phyloP scores from a whole-genome alignment of 371 early-diverging fungal genomes.

The Thermomucor indicae-seudaticae region DNA sequence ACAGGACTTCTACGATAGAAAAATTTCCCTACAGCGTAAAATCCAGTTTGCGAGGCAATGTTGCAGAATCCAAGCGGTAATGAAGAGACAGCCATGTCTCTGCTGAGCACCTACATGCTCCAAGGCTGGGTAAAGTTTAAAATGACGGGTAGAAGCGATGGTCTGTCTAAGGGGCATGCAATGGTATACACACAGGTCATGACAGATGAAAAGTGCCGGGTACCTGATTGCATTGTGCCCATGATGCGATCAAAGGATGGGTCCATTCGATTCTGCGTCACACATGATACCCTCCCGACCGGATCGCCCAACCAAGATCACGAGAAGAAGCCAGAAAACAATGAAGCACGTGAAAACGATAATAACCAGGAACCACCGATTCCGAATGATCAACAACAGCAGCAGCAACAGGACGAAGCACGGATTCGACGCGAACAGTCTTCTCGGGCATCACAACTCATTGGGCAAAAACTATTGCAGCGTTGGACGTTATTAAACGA shows the following conservation, averaged over 20 bases:
- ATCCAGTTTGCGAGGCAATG: too few species aligned
- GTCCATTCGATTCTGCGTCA: slow-evolving; percentile 42
- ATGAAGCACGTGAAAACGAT: neutral
- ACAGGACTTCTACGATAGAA: too few species aligned
- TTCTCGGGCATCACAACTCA: slow-evolving; percentile 55
- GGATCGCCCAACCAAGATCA: neutral
- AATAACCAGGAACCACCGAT: too few species aligned
- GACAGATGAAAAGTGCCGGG: slow-evolving; percentile 42
- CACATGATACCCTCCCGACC: slow-evolving; percentile 40
- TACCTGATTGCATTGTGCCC: slow-evolving; percentile 42
- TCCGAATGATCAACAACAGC: neutral
- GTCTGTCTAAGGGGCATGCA: neutral
- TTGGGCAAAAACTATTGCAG: slow-evolving; percentile 65
- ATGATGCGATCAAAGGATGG: slow-evolving; percentile 54
- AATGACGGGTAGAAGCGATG: neutral
- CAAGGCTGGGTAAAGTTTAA: slow-evolving; percentile 43
- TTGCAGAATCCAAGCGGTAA: neutral
- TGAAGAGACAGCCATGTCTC: slow-evolving; percentile 11
- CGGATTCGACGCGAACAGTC: slow-evolving; percentile 52
- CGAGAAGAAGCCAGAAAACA: neutral
- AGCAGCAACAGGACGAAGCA: neutral
- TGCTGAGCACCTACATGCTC: slow-evolving; percentile 33
- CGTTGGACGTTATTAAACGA: slow-evolving; percentile 74
- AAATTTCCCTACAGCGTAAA: too few species aligned
- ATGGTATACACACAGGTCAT: slow-evolving; percentile 32